Evolutionary conservation across 129 eudicot species (phyloP).

Genomic region (Silybum marianum): DNA sequence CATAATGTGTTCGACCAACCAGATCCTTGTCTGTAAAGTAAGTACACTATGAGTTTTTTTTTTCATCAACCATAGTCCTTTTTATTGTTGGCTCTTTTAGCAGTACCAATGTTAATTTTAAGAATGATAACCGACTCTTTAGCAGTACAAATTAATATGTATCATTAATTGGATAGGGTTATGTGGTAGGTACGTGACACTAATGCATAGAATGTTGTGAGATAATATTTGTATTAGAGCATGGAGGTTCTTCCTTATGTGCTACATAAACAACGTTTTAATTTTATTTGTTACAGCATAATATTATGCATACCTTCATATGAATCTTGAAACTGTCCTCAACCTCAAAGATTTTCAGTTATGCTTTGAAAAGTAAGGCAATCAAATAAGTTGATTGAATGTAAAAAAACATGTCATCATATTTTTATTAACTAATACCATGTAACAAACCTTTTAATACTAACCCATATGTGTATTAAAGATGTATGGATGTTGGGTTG

Average conservation of each 20-base stretch:
- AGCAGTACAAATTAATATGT: no score
- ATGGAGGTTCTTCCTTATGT: not conserved
- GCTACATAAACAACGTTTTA: no score
- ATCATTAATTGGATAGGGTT: not conserved
- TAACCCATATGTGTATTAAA: no score
- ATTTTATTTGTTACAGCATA: no score
- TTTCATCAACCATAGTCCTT: not conserved
- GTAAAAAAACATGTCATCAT: no score
- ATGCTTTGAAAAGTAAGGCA: not conserved
- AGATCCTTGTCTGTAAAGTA: no score
- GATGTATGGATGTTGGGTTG: no score
- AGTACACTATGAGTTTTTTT: not conserved
- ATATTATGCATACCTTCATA: not conserved
- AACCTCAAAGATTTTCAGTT: not conserved
- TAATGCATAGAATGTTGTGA: not conserved
- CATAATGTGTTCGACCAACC: no score
- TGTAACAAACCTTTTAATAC: no score
- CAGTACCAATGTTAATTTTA: not conserved
- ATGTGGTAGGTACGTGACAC: not conserved
- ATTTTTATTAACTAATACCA: no score
- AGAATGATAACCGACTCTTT: not conserved
- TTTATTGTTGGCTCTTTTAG: not conserved
- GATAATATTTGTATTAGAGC: not conserved
- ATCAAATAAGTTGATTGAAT: not conserved
- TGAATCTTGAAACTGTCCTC: not conserved